These are phyloP conservation scores for Letharia lupina DNA, from an alignment of 495 filamentous ascomycete species.

Conservation along the genomic window DNA sequence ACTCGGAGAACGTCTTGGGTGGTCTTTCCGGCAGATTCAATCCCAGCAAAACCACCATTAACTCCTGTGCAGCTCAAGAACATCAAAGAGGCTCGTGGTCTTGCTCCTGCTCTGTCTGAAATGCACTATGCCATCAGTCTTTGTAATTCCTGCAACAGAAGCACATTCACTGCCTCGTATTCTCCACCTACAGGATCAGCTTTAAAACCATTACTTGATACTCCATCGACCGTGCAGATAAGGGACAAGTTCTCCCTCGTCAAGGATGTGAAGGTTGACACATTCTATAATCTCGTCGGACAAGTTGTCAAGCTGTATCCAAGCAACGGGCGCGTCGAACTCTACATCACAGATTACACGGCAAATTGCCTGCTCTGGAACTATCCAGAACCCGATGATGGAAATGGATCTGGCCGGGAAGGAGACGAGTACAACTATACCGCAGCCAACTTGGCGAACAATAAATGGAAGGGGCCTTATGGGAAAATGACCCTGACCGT, in stretches of 20 bases:
- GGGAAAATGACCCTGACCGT: slow-evolving; percentile 67
- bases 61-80: slow-evolving; percentile 28
- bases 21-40: slow-evolving; percentile 24
- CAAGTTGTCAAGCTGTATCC: slow-evolving; percentile 62
- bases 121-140: slow-evolving; percentile 23
- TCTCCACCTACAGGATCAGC: neutral
- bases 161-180: slow-evolving; percentile 10
- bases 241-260: slow-evolving; percentile 54
- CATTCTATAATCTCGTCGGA: slow-evolving; percentile 64
- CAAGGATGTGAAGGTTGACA: slow-evolving; percentile 48
- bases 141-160: slow-evolving; percentile 25
- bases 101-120: slow-evolving; percentile 15
- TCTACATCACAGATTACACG: slow-evolving; percentile 89
- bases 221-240: slow-evolving; percentile 8
- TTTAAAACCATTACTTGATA: slow-evolving; percentile 2
- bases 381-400: slow-evolving; percentile 38
- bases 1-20: slow-evolving; percentile 24
- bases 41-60: slow-evolving; percentile 29
- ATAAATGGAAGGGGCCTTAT: slow-evolving; percentile 67
- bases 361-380: slow-evolving; percentile 52
- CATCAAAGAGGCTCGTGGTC: slow-evolving; percentile 20
- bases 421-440: slow-evolving; percentile 45
- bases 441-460: slow-evolving; percentile 21
- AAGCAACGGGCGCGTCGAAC: slow-evolving; percentile 39
- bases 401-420: slow-evolving; percentile 33